Conservation (phyloP, 108 stramenopile genomes). For the Mayamaea pseudoterrestris region DNA sequence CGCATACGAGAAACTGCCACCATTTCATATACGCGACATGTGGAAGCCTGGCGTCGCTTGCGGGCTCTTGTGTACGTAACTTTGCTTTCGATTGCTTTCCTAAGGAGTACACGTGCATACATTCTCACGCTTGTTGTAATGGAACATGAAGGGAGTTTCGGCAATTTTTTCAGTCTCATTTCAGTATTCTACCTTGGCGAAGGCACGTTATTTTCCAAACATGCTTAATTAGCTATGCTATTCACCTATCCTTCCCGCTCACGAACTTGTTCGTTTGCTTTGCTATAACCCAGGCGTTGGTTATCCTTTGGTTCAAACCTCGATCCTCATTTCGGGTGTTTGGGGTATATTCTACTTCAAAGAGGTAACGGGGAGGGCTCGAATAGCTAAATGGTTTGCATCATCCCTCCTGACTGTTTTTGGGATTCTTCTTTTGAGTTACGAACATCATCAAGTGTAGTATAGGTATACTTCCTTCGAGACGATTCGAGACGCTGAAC, state of each 20-base stretch:
- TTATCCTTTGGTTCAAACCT: slow-evolving; percentile 7
- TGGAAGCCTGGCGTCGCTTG: slow-evolving; percentile 31
- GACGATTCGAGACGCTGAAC: too few relatives aligned
- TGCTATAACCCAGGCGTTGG: too few relatives aligned
- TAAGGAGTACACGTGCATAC: too few relatives aligned
- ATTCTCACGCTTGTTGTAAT: too few relatives aligned
- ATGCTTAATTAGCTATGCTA: too few relatives aligned
- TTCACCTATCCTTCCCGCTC: too few relatives aligned
- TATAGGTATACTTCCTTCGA: too few relatives aligned
- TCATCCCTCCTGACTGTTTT: slow-evolving; percentile 12
- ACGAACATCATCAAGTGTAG: slow-evolving; percentile 17
- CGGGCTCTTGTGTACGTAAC: slow-evolving; percentile 5
- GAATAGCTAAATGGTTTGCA: slow-evolving; percentile 13
- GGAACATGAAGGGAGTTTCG: too few relatives aligned
- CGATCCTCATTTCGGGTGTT: slow-evolving; percentile 11
- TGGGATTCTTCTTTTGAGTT: slow-evolving; percentile 16
- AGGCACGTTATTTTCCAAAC: too few relatives aligned
- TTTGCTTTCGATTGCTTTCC: too few relatives aligned
- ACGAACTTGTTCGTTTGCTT: too few relatives aligned
- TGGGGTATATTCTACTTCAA: slow-evolving; percentile 27
- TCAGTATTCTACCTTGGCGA: slow-evolving; percentile 59
- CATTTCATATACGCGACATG: slow-evolving; percentile 39
- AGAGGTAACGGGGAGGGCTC: slow-evolving; percentile 11
- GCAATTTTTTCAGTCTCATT: slow-evolving; percentile 59
- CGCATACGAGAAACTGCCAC: slow-evolving; percentile 25